Percentiles rank a stretch among this genome's conserved stretches.
Conservation (phyloP, 179 eudicot genomes). For the Spergularia azorica region DNA sequence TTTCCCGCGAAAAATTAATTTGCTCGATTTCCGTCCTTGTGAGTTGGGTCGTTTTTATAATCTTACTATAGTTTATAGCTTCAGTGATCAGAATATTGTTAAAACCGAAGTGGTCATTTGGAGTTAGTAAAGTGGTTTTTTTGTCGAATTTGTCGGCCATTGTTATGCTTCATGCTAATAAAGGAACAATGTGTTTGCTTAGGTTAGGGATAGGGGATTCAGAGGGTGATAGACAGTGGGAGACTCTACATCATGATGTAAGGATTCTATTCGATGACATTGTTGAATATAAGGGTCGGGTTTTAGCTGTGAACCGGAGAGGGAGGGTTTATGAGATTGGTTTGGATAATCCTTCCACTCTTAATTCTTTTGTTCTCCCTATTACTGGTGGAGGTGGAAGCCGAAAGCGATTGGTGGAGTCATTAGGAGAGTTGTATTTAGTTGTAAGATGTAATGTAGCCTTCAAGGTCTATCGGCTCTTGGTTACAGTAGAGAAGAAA, state of each 20-base stretch:
- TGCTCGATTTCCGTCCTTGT: not conserved
- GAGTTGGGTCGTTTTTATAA: conserved; percentile 24
- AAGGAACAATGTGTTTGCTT: conserved; percentile 24
- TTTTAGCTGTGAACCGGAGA: conserved; percentile 22
- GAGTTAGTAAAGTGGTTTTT: too few species aligned
- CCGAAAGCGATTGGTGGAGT: conserved; percentile 28
- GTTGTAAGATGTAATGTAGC: not conserved
- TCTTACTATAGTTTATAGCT: not conserved
- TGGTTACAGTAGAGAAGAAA: not conserved
- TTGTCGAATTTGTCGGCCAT: not conserved
- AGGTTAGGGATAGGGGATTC: not conserved
- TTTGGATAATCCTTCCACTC: not conserved
- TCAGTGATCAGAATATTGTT: too few species aligned
- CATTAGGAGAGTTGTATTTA: conserved; percentile 19
- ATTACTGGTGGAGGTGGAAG: conserved; percentile 21
- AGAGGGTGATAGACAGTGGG: not conserved
- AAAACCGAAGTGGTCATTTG: too few species aligned
- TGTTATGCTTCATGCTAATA: not conserved
- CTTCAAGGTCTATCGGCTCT: conserved; percentile 11
- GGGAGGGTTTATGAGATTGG: conserved; percentile 26
- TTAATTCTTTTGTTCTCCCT: not conserved
- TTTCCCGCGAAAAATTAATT: conserved; percentile 19
- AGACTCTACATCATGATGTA: conserved; percentile 19
- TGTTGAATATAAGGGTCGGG: conserved; percentile 21
- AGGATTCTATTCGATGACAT: conserved; percentile 23